Conservation (phyloP, 2,329 filamentous ascomycete genomes). For the Paraphaeosphaeria minitans region DNA sequence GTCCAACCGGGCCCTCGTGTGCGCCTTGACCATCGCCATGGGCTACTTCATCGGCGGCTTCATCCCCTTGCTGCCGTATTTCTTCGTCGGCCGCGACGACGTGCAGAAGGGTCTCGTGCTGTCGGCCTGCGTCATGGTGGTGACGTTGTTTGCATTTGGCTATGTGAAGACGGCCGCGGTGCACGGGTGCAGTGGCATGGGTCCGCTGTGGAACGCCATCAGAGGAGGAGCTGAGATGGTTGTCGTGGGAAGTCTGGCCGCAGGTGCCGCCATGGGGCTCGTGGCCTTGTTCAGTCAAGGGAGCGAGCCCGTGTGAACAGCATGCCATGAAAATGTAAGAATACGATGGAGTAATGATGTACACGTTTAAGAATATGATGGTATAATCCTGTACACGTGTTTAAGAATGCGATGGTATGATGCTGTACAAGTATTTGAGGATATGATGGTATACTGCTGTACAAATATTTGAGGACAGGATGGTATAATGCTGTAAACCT, state of each 20-base stretch:
- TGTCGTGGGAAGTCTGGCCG: not conserved
- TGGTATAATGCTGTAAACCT: too few relatives aligned
- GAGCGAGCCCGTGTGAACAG: not conserved
- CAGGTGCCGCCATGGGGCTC: slow-evolving; percentile 3
- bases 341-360: too few relatives aligned
- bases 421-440: too few relatives aligned
- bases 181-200: not conserved
- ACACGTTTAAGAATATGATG: too few relatives aligned
- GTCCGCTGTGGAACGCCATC: not conserved
- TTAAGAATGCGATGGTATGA: too few relatives aligned
- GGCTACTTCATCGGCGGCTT: slow-evolving; percentile 49
- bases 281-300: not conserved
- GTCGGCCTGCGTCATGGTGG: slow-evolving; percentile 58
- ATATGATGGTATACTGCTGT: too few relatives aligned
- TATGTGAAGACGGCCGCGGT: slow-evolving; percentile 51
- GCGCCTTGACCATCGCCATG: slow-evolving; percentile 48
- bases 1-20: slow-evolving; percentile 54
- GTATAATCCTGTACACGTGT: too few relatives aligned
- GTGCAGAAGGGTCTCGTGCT: slow-evolving; percentile 52
- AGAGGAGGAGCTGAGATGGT: slow-evolving; percentile 2
- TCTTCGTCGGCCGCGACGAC: slow-evolving; percentile 43
- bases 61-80: slow-evolving; percentile 59
- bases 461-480: too few relatives aligned
- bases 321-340: not conserved
- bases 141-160: slow-evolving; percentile 58